phyloP scores from a whole-genome alignment of 768 basidiomycete genomes.

The Phlebiopsis flavidoalba region DNA sequence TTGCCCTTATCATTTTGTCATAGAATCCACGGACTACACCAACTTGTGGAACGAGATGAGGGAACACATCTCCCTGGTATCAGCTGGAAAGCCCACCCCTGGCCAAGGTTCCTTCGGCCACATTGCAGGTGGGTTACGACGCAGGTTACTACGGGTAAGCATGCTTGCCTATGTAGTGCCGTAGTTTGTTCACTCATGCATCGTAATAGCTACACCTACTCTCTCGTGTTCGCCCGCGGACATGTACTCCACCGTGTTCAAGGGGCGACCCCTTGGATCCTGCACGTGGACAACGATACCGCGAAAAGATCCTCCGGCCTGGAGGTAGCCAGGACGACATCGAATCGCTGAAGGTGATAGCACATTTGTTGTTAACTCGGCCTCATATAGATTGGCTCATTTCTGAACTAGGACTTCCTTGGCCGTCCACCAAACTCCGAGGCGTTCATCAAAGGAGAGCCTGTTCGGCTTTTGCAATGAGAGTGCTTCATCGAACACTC shows the following conservation, averaged over 20 bases:
- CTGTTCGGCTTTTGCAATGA: constrained; percentile 58
- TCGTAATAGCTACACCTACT: constrained; percentile 51
- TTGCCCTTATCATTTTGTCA: not conserved
- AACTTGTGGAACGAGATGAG: constrained; percentile 72
- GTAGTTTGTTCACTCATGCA: not conserved
- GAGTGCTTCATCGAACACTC: constrained; percentile 31
- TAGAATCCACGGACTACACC: constrained; percentile 69
- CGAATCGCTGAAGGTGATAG: constrained; percentile 70
- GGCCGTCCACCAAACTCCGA: constrained; percentile 70
- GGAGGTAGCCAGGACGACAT: constrained; percentile 80
- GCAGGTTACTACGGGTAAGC: constrained; percentile 61
- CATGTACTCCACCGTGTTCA: constrained; percentile 75
- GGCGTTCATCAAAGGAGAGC: constrained; percentile 66
- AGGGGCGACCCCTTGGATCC: constrained; percentile 72
- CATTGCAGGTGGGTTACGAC: constrained; percentile 70
- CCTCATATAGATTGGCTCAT: not conserved
- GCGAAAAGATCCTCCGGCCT: constrained; percentile 66
- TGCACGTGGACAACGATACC: constrained; percentile 58
- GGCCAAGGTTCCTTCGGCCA: constrained; percentile 73
- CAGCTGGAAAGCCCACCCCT: constrained; percentile 50
- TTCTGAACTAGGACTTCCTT: constrained; percentile 57
- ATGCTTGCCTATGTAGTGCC: not conserved
- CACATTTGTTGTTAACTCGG: not conserved
- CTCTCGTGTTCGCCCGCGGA: constrained; percentile 57
- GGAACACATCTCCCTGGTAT: constrained; percentile 65